Evolutionary conservation across 2,329 filamentous ascomycete species (phyloP).

Genomic region (Colletotrichum neosansevieriae): DNA sequence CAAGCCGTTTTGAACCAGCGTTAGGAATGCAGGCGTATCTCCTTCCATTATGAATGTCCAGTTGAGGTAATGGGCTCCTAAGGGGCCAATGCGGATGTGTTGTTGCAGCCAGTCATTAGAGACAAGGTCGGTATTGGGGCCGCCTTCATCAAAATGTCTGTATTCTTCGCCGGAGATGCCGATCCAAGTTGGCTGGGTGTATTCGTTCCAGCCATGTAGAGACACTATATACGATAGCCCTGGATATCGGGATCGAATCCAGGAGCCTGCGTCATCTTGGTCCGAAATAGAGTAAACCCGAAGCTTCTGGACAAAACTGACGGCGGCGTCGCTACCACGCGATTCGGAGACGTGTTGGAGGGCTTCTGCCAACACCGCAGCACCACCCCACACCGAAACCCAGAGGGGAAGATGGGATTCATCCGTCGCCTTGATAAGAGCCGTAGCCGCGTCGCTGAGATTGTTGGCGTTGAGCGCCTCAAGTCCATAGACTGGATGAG

Average conservation of each 20-base stretch:
- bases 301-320: slow-evolving; percentile 54
- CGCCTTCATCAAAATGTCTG: slow-evolving; percentile 2
- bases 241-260: slow-evolving; percentile 66
- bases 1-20: slow-evolving; percentile 61
- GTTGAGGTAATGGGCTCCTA: slow-evolving; percentile 59
- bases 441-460: slow-evolving; percentile 53
- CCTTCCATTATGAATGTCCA: slow-evolving; percentile 64
- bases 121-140: slow-evolving; percentile 49
- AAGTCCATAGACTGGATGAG: slow-evolving; percentile 49
- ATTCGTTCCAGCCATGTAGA: slow-evolving; percentile 67
- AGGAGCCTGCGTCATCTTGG: slow-evolving; percentile 67
- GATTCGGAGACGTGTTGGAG: slow-evolving; percentile 55
- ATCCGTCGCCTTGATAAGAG: slow-evolving; percentile 50
- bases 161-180: slow-evolving; percentile 57
- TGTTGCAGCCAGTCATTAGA: slow-evolving; percentile 63
- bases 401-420: slow-evolving; percentile 57
- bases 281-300: slow-evolving; percentile 69
- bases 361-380: slow-evolving; percentile 63
- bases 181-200: slow-evolving; percentile 65
- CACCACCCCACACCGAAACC: slow-evolving; percentile 65
- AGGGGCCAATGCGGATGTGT: slow-evolving; percentile 61
- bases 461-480: slow-evolving; percentile 46
- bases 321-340: slow-evolving; percentile 46
- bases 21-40: slow-evolving; percentile 63
- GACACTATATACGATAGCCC: slow-evolving; percentile 67